phyloP scores from a whole-genome alignment of 352 stramenopile species.

The Globisporangium paddicum region DNA sequence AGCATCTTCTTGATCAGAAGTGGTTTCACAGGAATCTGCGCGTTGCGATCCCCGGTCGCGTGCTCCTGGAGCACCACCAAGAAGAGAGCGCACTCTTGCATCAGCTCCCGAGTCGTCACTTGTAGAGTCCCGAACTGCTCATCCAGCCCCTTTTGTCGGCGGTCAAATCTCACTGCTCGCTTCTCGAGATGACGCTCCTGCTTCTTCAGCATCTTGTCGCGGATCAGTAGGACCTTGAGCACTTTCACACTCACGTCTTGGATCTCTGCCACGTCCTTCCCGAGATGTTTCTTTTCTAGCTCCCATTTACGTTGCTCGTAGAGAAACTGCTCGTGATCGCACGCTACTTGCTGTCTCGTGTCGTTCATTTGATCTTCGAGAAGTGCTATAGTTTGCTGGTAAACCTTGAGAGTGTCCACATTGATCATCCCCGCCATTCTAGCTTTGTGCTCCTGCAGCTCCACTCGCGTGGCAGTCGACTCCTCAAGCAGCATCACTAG shows the following conservation, averaged over 20 bases:
- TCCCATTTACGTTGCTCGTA: constrained; percentile 61
- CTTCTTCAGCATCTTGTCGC: constrained; percentile 59
- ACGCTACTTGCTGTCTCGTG: constrained; percentile 48
- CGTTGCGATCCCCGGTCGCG: constrained; percentile 13
- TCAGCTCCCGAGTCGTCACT: constrained; percentile 22
- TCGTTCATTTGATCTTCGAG: constrained; percentile 46
- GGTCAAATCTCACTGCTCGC: constrained; percentile 12
- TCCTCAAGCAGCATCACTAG: constrained; percentile 51
- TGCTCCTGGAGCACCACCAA: constrained; percentile 49
- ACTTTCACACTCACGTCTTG: constrained; percentile 58
- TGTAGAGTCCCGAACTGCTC: constrained; percentile 16
- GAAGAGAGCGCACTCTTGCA: constrained; percentile 46
- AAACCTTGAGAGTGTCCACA: constrained; percentile 16
- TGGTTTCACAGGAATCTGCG: constrained; percentile 29
- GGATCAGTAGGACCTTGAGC: constrained; percentile 59
- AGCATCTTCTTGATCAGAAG: constrained; percentile 42
- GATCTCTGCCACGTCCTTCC: constrained; percentile 53
- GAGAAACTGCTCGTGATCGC: constrained; percentile 57
- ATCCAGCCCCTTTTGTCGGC: constrained; percentile 15
- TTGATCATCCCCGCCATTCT: constrained; percentile 6
- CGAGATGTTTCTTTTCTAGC: constrained; percentile 40
- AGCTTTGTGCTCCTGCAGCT: neutral
- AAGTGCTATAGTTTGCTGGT: constrained; percentile 43
- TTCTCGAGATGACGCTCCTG: constrained; percentile 29
- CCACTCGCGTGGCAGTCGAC: neutral